phyloP scores from a whole-genome alignment of 2,329 filamentous ascomycete genomes.

The Colletotrichum sp. region DNA sequence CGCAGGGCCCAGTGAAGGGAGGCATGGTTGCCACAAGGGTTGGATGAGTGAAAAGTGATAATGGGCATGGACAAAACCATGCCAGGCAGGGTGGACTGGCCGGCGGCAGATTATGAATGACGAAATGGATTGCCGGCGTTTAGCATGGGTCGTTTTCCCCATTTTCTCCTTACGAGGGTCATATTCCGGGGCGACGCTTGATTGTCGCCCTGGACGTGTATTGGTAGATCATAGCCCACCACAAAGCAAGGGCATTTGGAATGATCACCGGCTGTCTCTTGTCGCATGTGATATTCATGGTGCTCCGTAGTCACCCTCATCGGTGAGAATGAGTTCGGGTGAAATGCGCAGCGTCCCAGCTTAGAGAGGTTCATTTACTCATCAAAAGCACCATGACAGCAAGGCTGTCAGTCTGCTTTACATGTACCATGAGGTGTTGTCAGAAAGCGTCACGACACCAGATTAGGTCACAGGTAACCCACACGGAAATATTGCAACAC shows the following conservation, averaged over 20 bases:
- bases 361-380: neutral
- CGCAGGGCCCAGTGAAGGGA: neutral
- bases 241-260: neutral
- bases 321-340: too few relatives aligned
- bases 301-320: too few relatives aligned
- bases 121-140: constrained; percentile 13
- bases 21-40: neutral
- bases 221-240: constrained; percentile 4
- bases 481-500: too few relatives aligned
- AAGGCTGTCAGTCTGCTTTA: neutral
- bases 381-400: neutral
- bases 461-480: neutral
- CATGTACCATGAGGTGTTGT: too few relatives aligned
- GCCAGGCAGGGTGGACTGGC: neutral
- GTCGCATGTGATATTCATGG: neutral
- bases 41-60: neutral
- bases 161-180: neutral
- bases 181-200: neutral
- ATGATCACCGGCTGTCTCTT: neutral
- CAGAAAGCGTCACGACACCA: neutral
- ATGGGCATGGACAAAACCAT: neutral
- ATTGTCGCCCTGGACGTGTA: neutral
- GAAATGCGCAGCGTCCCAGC: neutral
- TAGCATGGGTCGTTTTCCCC: neutral
- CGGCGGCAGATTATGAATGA: constrained; percentile 11